A percentile compares a stretch with the other conserved stretches of the same genome.
These are phyloP conservation scores for Clathrospora elynae DNA, from an alignment of 2,329 filamentous ascomycete species.

Conservation along the genomic window DNA sequence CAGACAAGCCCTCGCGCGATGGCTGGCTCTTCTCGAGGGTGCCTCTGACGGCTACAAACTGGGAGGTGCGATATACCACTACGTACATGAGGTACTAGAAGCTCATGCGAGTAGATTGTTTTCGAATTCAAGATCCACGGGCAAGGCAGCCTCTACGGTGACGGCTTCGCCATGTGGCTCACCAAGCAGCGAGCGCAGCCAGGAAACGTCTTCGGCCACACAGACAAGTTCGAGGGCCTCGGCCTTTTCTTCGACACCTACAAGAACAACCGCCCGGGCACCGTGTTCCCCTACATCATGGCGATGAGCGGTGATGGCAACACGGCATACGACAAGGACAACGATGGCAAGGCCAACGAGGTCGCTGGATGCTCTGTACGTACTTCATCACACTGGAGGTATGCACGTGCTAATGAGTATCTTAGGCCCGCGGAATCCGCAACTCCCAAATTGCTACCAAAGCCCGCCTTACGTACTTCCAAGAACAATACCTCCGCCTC, in stretches of 20 bases:
- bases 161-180: slow-evolving; percentile 97
- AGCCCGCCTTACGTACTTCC: slow-evolving; percentile 90
- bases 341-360: slow-evolving; percentile 92
- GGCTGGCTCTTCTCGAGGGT: slow-evolving; percentile 95
- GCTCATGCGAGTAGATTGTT: slow-evolving; percentile 66
- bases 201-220: slow-evolving; percentile 85
- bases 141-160: slow-evolving; percentile 86
- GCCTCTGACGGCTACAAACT: slow-evolving; percentile 95
- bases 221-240: slow-evolving; percentile 89
- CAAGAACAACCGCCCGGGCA: slow-evolving; percentile 97
- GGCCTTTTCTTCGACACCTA: slow-evolving; percentile 98
- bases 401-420: slow-evolving; percentile 14
- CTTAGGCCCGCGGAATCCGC: slow-evolving; percentile 79
- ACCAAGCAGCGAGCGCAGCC: slow-evolving; percentile 84
- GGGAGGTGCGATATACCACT: slow-evolving; percentile 66
- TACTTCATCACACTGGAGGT: slow-evolving; percentile 5
- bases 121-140: slow-evolving; percentile 95
- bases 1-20: slow-evolving; percentile 85
- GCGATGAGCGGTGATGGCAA: slow-evolving; percentile 95
- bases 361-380: slow-evolving; percentile 86
- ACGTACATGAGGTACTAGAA: neutral
- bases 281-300: slow-evolving; percentile 97
- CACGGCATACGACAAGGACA: slow-evolving; percentile 87
- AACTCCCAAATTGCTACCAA: slow-evolving; percentile 76
- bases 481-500: slow-evolving; percentile 87